Evolutionary conservation across 495 filamentous ascomycete species (phyloP).

Genomic region (Penicillium roqueforti): DNA sequence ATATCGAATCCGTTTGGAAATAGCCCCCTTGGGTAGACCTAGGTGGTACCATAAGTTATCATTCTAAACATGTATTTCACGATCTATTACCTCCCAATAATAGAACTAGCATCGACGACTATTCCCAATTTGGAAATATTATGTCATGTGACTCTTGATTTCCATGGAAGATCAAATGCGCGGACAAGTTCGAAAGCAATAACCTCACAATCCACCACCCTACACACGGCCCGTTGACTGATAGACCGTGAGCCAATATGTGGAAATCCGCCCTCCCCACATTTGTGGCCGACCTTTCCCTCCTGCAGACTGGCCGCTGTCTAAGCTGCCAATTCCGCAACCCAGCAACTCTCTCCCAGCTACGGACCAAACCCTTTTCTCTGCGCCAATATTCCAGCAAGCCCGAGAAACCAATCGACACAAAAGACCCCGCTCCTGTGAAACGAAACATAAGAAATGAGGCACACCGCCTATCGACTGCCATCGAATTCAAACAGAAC

Average conservation of each 20-base stretch:
- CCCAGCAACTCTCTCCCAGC: slow-evolving; percentile 15
- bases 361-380: slow-evolving; percentile 20
- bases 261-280: slow-evolving; percentile 29
- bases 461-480: slow-evolving; percentile 7
- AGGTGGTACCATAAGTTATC: background rate
- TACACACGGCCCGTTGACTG: background rate
- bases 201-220: background rate
- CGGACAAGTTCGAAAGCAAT: background rate
- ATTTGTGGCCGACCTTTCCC: slow-evolving; percentile 19
- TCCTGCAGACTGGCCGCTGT: slow-evolving; percentile 33
- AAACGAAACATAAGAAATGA: background rate
- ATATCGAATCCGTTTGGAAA: background rate
- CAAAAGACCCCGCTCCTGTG: background rate
- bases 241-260: slow-evolving; percentile 23
- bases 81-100: background rate
- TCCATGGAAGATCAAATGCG: slow-evolving; percentile 2
- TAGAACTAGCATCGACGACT: background rate
- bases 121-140: background rate
- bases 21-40: background rate
- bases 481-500: slow-evolving; percentile 34
- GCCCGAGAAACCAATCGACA: background rate
- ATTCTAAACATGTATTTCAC: background rate
- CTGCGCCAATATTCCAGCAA: slow-evolving; percentile 34
- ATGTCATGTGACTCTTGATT: slow-evolving; percentile 1
- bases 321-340: slow-evolving; percentile 41